These are phyloP conservation scores for Kuraishia ogatae DNA, from an alignment of 805 yeast species.

Conservation along the genomic window DNA sequence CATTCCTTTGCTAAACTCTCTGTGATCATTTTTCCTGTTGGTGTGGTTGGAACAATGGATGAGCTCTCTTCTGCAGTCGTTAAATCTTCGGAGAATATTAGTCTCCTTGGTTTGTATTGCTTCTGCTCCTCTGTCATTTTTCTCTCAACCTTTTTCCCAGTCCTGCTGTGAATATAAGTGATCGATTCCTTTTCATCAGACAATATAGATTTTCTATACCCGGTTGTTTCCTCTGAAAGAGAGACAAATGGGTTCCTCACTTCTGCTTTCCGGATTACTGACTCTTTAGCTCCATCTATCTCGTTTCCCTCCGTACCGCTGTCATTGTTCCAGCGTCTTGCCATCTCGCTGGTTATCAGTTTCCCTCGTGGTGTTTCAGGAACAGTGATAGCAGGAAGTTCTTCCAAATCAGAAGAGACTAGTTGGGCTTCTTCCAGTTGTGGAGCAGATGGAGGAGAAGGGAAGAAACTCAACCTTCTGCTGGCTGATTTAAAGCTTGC, in stretches of 20 bases:
- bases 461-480: not conserved
- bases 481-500: not conserved
- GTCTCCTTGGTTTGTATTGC: slow-evolving; percentile 28
- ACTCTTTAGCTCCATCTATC: slow-evolving; percentile 11
- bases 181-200: slow-evolving; percentile 11
- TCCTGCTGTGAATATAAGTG: slow-evolving; percentile 31
- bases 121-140: slow-evolving; percentile 22
- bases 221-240: not conserved
- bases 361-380: slow-evolving; percentile 23
- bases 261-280: slow-evolving; percentile 7
- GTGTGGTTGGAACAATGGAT: slow-evolving; percentile 11
- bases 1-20: slow-evolving; percentile 23
- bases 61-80: not conserved
- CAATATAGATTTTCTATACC: slow-evolving; percentile 1
- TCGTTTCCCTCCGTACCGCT: slow-evolving; percentile 14
- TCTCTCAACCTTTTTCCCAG: slow-evolving; percentile 27
- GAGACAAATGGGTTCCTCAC: slow-evolving; percentile 22
- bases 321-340: slow-evolving; percentile 17
- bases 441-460: slow-evolving; percentile 2
- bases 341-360: slow-evolving; percentile 23
- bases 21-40: slow-evolving; percentile 25
- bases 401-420: slow-evolving; percentile 6
- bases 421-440: slow-evolving; percentile 3
- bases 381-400: not conserved
- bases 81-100: slow-evolving; percentile 17